Base-by-base conservation (phyloP, 179 eudicot species). In the Heliamphora pulchella region DNA sequence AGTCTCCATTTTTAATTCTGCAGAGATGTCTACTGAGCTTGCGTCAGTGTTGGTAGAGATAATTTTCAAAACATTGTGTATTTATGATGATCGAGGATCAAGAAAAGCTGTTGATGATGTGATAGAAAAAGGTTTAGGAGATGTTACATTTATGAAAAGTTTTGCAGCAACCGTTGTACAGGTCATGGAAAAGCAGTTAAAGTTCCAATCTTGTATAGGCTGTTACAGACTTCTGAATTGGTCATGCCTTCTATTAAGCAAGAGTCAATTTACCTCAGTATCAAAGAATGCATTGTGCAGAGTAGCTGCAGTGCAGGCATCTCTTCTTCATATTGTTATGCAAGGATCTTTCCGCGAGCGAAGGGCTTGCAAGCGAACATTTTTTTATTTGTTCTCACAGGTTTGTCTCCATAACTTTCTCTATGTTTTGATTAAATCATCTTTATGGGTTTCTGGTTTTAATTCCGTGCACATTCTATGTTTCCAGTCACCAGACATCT, bases 121-220 rank as follows among this genome's bases (percentile, higher is more conserved):
- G 80, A 87, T 96, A 80, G 15, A 86, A 72, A 91, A 89, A 84
- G 86, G 88, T 78, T 72, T 96, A 78, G 78, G 79, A 44, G 90
- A 91, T 83, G 87, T 80, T 87, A 57, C 79, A 57, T 94, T 93
- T 72, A 87, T 94, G 94, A 96, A 94, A 83, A 85, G 82, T 80
- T 96, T 96, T 89, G 97, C 99, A n/a, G 98, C 93, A 79, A 85
- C 89, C 72, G 89, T 91, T 83, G 97, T 96, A 55, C 98, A 91
- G 88, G 74, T 79, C 82, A 90, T 92, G 92, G 99, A 96, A 85
- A 94, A 90, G 86, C 96, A 87, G 80, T 77, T 84, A 74, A 96
- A 90, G 84, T 87, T 81, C 78, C 89, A 89, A 74, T 89, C 94
- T 80, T 86, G 77, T 81, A 79, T 90, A 22, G 99, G 96, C 82